Evolutionary conservation across 495 filamentous ascomycete genomes (phyloP).

Genomic region (Recurvomyces mirabilis): DNA sequence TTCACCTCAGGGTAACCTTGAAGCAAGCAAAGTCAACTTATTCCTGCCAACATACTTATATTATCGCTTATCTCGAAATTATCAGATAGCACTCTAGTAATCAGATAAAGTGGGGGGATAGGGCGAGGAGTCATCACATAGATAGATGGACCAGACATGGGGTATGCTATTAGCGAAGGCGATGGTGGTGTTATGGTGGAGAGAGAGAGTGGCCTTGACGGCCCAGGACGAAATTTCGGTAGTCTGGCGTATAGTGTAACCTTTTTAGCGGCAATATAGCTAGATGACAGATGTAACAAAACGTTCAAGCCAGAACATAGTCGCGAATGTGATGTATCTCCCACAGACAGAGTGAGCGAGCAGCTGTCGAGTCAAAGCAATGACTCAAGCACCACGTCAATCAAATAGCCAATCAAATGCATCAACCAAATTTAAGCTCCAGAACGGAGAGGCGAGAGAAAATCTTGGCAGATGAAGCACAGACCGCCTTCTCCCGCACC

Average conservation of each 20-base stretch:
- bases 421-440: not conserved
- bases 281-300: conserved; percentile 2
- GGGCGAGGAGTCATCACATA: conserved; percentile 2
- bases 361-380: no score
- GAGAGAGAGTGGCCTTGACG: conserved; percentile 1
- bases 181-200: conserved; percentile 1
- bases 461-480: not conserved
- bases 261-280: not conserved
- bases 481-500: not conserved
- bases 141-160: not conserved
- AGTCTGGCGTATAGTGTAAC: not conserved
- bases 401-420: not conserved
- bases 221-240: conserved; percentile 4
- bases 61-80: conserved; percentile 7
- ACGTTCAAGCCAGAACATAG: not conserved
- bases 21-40: conserved; percentile 13
- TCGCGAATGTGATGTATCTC: no score
- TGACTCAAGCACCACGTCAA: no score
- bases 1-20: conserved; percentile 23
- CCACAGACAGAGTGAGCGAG: no score
- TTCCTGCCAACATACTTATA: conserved; percentile 5
- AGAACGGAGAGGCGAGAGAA: not conserved
- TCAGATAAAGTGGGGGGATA: not conserved
- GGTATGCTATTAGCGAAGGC: conserved; percentile 14
- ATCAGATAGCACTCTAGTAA: conserved; percentile 6